Conservation (phyloP, 257 asterid species). For the Solanum sejunctum region DNA sequence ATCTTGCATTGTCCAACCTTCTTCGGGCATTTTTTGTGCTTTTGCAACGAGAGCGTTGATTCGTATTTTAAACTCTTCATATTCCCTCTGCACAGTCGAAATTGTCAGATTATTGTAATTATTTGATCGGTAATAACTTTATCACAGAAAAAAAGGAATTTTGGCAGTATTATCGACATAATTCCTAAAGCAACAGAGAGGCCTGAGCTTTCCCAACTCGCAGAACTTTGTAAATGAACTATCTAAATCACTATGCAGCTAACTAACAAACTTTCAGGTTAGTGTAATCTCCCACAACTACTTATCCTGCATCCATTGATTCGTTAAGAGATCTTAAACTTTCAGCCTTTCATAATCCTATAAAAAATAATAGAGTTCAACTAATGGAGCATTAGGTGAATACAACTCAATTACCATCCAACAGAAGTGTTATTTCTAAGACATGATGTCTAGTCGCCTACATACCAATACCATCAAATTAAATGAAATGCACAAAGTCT, state of each 20-base stretch:
- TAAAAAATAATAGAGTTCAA: neutral
- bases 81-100: slow-evolving; percentile 45
- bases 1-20: slow-evolving; percentile 83
- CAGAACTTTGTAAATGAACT: neutral
- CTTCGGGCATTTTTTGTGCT: slow-evolving; percentile 79
- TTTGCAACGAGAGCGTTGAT: slow-evolving; percentile 64
- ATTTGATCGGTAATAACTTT: neutral
- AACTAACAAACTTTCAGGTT: neutral
- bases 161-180: neutral
- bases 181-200: neutral
- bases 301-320: neutral
- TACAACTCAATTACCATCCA: neutral
- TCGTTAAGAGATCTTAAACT: neutral
- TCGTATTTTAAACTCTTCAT: slow-evolving; percentile 62
- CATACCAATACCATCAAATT: neutral
- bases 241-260: neutral
- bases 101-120: neutral
- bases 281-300: neutral
- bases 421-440: neutral
- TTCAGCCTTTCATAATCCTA: neutral
- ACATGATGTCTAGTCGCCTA: neutral
- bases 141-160: neutral
- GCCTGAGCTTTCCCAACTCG: neutral
- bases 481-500: neutral
- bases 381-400: neutral